Evolutionary conservation across 306 rosid genomes (phyloP).

Genomic region (Chamaecrista fasciculata): DNA sequence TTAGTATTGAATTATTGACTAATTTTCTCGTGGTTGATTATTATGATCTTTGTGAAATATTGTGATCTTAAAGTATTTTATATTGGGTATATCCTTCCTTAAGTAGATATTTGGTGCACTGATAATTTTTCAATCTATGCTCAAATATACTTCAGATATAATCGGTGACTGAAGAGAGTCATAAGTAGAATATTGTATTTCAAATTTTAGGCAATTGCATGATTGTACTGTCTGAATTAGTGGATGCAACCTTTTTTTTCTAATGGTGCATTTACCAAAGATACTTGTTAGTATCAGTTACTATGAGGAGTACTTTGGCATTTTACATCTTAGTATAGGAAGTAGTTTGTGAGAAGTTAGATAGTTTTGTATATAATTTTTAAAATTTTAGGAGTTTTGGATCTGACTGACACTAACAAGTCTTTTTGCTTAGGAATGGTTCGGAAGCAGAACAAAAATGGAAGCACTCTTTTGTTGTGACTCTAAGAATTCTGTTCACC

Average conservation of each 20-base stretch:
- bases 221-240: neutral
- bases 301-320: neutral
- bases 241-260: neutral
- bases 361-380: slow-evolving; percentile 19
- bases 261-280: neutral
- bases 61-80: neutral
- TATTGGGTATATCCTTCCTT: neutral
- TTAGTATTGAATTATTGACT: neutral
- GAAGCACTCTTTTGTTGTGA: slow-evolving; percentile 36
- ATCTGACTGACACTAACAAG: slow-evolving; percentile 7
- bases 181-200: neutral
- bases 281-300: neutral
- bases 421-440: slow-evolving; percentile 40
- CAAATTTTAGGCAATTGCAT: neutral
- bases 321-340: neutral
- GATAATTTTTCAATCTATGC: neutral
- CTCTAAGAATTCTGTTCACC: slow-evolving; percentile 52
- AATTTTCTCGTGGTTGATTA: slow-evolving; percentile 16
- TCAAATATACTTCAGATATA: neutral
- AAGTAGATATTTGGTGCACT: neutral
- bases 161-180: neutral
- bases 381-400: neutral
- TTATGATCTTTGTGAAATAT: neutral
- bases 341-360: neutral
- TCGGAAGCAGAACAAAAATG: slow-evolving; percentile 36